phyloP scores from a whole-genome alignment of 2,329 filamentous ascomycete species.

The Xylaria sp. region DNA sequence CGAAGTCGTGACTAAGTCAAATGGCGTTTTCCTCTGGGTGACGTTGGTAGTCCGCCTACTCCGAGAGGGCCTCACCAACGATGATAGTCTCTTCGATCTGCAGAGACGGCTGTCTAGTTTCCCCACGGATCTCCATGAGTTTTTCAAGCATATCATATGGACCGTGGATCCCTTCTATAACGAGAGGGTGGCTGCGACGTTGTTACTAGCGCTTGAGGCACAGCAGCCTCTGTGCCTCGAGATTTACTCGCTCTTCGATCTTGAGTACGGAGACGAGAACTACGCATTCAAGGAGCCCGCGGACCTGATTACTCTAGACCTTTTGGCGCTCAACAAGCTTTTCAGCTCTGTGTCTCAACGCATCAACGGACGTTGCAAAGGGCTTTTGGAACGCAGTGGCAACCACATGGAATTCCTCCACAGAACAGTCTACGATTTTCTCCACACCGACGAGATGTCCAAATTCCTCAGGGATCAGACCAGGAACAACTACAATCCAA shows the following conservation, averaged over 20 bases:
- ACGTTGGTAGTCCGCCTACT: not conserved
- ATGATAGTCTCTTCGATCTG: not conserved
- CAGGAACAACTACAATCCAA: slow-evolving; percentile 7
- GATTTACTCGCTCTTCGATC: slow-evolving; percentile 21
- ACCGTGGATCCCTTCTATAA: not conserved
- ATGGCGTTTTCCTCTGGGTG: not conserved
- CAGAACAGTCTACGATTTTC: not conserved
- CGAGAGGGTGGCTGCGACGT: not conserved
- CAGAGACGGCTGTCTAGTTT: not conserved
- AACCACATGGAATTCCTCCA: slow-evolving; percentile 11
- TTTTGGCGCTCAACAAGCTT: slow-evolving; percentile 12
- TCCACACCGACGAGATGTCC: slow-evolving; percentile 23
- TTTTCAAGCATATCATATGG: not conserved
- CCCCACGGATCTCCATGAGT: not conserved
- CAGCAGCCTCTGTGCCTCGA: slow-evolving; percentile 15
- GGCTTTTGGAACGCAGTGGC: slow-evolving; percentile 24
- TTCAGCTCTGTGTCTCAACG: slow-evolving; percentile 9
- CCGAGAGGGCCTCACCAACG: not conserved
- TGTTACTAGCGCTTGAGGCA: slow-evolving; percentile 3
- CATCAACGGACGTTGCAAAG: slow-evolving; percentile 26
- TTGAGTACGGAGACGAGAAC: slow-evolving; percentile 17
- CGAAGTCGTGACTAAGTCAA: not conserved
- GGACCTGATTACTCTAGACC: slow-evolving; percentile 12
- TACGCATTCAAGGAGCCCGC: slow-evolving; percentile 17
- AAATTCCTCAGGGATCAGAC: slow-evolving; percentile 7